phyloP scores from a whole-genome alignment of 2,329 filamentous ascomycete species.

The Verticillium dahliae region DNA sequence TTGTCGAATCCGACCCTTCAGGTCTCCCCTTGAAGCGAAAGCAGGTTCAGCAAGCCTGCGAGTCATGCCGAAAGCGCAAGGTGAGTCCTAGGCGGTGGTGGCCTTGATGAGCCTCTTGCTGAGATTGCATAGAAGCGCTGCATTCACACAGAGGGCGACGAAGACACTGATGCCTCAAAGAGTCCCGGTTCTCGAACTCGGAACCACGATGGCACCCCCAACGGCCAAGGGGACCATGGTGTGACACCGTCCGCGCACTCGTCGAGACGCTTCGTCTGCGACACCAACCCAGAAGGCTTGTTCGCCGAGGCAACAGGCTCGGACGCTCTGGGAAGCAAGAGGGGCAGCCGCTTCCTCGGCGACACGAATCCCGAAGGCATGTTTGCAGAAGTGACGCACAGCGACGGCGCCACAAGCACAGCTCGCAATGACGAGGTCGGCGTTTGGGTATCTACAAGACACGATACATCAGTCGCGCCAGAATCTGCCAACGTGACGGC shows the following conservation, averaged over 20 bases:
- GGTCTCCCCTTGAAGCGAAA: conserved; percentile 53
- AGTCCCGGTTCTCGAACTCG: background rate
- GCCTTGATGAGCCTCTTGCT: background rate
- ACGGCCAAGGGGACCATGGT: background rate
- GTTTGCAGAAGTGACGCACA: conserved; percentile 46
- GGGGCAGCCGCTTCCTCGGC: conserved; percentile 45
- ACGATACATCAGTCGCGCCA: background rate
- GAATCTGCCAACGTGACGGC: conserved; percentile 2
- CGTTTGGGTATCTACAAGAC: conserved; percentile 41
- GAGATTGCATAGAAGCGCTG: conserved; percentile 31
- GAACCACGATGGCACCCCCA: background rate
- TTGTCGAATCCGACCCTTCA: conserved; percentile 47
- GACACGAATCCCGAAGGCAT: conserved; percentile 55
- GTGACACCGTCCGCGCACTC: conserved; percentile 12
- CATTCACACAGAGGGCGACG: conserved; percentile 26
- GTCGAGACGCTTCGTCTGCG: conserved; percentile 47
- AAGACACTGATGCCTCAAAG: conserved; percentile 14
- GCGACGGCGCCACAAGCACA: conserved; percentile 20
- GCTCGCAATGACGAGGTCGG: conserved; percentile 48
- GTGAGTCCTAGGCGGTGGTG: conserved; percentile 17
- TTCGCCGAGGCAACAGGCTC: conserved; percentile 46
- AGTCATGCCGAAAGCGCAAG: conserved; percentile 48
- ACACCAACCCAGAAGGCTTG: conserved; percentile 54
- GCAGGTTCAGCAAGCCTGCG: conserved; percentile 53
- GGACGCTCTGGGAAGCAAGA: conserved; percentile 13